Evolutionary conservation across 805 yeast species (phyloP).

Genomic region (Vanderwaltozyma polyspora): DNA sequence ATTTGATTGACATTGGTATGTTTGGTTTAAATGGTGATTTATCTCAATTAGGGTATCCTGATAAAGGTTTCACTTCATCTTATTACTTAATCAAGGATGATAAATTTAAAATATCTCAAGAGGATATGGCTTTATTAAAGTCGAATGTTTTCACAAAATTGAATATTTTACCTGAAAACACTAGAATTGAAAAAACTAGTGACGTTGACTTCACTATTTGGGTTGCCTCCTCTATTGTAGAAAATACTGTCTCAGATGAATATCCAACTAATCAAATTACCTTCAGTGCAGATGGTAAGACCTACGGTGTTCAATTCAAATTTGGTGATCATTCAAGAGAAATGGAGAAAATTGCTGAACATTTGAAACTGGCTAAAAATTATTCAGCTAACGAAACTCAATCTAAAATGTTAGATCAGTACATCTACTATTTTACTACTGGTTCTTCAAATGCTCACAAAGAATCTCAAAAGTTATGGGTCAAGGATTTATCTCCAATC

Average conservation of each 20-base stretch:
- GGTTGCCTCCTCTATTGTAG: conserved; percentile 54
- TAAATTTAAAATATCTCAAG: conserved; percentile 33
- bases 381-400: conserved; percentile 69
- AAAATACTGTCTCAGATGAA: conserved; percentile 33
- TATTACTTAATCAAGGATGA: conserved; percentile 43
- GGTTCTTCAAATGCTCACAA: conserved; percentile 83
- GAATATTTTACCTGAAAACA: conserved; percentile 52
- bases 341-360: conserved; percentile 46
- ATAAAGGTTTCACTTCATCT: conserved; percentile 60
- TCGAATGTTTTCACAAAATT: conserved; percentile 21
- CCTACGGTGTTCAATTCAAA: conserved; percentile 36
- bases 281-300: conserved; percentile 17
- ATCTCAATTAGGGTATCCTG: conserved; percentile 66
- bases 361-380: conserved; percentile 45
- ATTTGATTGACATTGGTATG: conserved; percentile 36
- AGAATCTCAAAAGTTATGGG: conserved; percentile 78
- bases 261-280: conserved; percentile 39
- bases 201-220: conserved; percentile 42
- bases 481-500: conserved; percentile 70
- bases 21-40: conserved; percentile 39
- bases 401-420: conserved; percentile 49
- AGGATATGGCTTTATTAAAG: conserved; percentile 58
- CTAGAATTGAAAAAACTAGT: conserved; percentile 52
- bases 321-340: conserved; percentile 74
- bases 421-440: conserved; percentile 59